phyloP scores from a whole-genome alignment of 805 yeast genomes.

The Ogataea nonfermentans region DNA sequence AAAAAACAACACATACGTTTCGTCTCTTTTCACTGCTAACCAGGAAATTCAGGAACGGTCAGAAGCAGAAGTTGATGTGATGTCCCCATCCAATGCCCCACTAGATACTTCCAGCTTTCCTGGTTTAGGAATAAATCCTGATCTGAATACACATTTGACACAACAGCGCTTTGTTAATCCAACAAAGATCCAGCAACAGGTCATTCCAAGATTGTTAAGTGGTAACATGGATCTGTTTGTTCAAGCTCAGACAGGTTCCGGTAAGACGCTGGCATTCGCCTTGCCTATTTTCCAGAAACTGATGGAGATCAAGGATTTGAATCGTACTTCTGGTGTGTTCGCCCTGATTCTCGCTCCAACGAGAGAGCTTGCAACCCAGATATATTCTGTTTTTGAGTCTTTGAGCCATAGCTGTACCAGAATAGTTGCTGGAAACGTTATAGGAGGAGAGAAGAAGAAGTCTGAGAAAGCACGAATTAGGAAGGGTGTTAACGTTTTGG shows the following conservation, averaged over 20 bases:
- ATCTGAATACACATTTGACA: conserved; percentile 51
- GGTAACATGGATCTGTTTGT: conserved; percentile 69
- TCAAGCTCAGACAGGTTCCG: conserved; percentile 98
- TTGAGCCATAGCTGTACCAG: conserved; percentile 75
- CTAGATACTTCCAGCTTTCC: conserved; percentile 67
- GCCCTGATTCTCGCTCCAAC: conserved; percentile 92
- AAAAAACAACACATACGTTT: conserved; percentile 64
- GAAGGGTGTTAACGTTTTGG: conserved; percentile 93
- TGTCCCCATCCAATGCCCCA: conserved; percentile 83
- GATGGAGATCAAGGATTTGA: conserved; percentile 50
- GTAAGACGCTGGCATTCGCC: conserved; percentile 87
- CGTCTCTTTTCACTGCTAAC: conserved; percentile 79
- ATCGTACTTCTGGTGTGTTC: conserved; percentile 77
- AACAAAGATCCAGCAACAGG: conserved; percentile 82
- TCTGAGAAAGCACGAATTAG: conserved; percentile 93
- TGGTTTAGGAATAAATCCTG: conserved; percentile 64
- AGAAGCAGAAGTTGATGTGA: conserved; percentile 30
- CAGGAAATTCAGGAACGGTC: conserved; percentile 48
- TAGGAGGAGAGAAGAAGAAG: conserved; percentile 98
- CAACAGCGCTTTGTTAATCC: conserved; percentile 61
- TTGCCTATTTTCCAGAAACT: conserved; percentile 79
- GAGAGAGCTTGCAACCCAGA: conserved; percentile 90
- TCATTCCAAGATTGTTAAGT: conserved; percentile 59
- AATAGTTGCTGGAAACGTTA: conserved; percentile 92
- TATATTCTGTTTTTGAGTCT: conserved; percentile 74